phyloP scores from a whole-genome alignment of 345 rosid genomes.

The Pugionium cornutum region DNA sequence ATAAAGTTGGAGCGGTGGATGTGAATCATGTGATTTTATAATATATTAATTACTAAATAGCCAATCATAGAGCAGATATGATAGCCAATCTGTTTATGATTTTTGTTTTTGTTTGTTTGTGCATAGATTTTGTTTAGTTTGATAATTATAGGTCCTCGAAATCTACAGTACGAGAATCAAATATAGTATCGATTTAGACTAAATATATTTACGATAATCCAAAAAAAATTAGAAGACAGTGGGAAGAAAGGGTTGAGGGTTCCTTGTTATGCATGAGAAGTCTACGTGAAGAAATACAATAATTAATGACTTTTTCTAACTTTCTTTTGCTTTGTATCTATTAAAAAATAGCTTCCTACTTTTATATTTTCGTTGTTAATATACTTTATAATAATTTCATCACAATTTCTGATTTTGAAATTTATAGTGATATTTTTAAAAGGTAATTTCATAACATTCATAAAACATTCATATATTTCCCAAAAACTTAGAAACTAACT shows the following conservation, averaged over 20 bases:
- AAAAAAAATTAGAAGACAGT: conserved; percentile 3
- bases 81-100: not conserved
- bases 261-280: conserved; percentile 46
- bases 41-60: not conserved
- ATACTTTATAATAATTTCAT: not conserved
- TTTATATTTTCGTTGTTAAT: conserved; percentile 1
- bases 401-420: not conserved
- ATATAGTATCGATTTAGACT: no score
- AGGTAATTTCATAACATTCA: no score
- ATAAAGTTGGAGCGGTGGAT: conserved; percentile 1
- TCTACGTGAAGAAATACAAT: conserved; percentile 49
- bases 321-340: conserved; percentile 25
- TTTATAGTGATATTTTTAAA: not conserved
- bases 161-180: no score
- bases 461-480: no score
- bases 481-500: not conserved
- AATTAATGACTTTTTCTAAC: conserved; percentile 36
- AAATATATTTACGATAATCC: no score
- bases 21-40: not conserved
- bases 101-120: not conserved
- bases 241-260: conserved; percentile 16
- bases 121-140: not conserved
- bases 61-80: not conserved
- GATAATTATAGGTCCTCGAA: not conserved
- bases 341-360: not conserved